Evolutionary conservation across 2,329 filamentous ascomycete species (phyloP).

Genomic region (Thielaviopsis ethacetica): DNA sequence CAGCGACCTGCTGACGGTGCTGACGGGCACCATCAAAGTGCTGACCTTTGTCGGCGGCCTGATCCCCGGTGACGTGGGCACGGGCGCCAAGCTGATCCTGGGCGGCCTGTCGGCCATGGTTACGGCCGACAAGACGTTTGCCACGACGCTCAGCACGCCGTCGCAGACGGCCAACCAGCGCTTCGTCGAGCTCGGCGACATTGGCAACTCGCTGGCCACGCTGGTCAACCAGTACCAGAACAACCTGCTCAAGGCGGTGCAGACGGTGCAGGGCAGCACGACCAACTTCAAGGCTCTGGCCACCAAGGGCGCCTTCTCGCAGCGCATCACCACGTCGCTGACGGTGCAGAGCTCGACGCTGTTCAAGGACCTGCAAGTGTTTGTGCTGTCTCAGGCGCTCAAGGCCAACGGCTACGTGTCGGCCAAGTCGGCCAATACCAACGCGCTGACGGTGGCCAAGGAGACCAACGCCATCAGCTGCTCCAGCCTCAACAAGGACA

Average conservation of each 20-base stretch:
- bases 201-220: conserved; percentile 14
- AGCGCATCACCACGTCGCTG: conserved; percentile 15
- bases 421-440: conserved; percentile 14
- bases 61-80: conserved; percentile 14
- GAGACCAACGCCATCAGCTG: conserved; percentile 11
- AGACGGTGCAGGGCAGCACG: conserved; percentile 14
- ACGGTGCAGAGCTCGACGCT: conserved; percentile 15
- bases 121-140: conserved; percentile 9
- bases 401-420: conserved; percentile 16
- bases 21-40: conserved; percentile 13
- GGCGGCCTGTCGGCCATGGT: conserved; percentile 10
- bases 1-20: conserved; percentile 13
- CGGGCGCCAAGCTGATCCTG: conserved; percentile 13
- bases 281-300: conserved; percentile 14
- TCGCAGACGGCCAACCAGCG: conserved; percentile 15
- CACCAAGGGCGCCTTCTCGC: conserved; percentile 15
- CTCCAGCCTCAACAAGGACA: not conserved
- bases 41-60: conserved; percentile 14
- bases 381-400: conserved; percentile 14
- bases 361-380: conserved; percentile 15
- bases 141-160: conserved; percentile 11
- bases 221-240: conserved; percentile 16
- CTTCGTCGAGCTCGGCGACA: conserved; percentile 16
- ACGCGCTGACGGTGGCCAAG: conserved; percentile 14
- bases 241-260: conserved; percentile 13